phyloP scores from a whole-genome alignment of 108 stramenopile genomes.

The Cyclotella distinguenda region DNA sequence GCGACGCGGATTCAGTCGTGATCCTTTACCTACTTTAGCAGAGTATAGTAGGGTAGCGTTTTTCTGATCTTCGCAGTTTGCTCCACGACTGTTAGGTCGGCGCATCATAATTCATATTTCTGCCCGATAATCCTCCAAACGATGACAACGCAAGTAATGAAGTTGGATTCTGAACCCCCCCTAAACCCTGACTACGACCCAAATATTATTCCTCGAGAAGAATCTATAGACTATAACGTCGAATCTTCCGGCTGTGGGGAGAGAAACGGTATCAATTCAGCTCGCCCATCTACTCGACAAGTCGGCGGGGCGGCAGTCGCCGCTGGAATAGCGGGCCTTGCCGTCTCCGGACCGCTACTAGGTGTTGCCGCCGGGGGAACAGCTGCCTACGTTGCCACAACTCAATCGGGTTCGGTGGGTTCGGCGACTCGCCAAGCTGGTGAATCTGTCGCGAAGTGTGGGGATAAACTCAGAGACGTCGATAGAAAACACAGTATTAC shows the following conservation, averaged over 20 bases:
- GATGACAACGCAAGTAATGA: not conserved
- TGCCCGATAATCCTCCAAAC: too few relatives aligned
- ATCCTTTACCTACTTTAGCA: too few relatives aligned
- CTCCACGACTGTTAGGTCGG: too few relatives aligned
- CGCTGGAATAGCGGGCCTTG: slow-evolving; percentile 61
- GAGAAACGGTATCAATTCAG: not conserved
- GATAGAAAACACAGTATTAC: slow-evolving; percentile 26
- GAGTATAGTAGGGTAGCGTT: too few relatives aligned
- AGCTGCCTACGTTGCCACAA: slow-evolving; percentile 57
- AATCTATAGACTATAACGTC: slow-evolving; percentile 4
- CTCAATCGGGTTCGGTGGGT: slow-evolving; percentile 44
- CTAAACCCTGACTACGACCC: slow-evolving; percentile 4
- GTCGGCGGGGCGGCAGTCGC: slow-evolving; percentile 47
- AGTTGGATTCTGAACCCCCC: not conserved
- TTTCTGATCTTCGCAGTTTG: too few relatives aligned
- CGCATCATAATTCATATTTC: too few relatives aligned
- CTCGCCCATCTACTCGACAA: slow-evolving; percentile 1
- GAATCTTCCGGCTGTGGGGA: not conserved
- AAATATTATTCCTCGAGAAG: not conserved
- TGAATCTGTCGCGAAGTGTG: slow-evolving; percentile 54
- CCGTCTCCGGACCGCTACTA: slow-evolving; percentile 60
- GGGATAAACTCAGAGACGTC: slow-evolving; percentile 50
- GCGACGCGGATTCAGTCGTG: too few relatives aligned
- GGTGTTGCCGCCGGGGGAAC: slow-evolving; percentile 59
- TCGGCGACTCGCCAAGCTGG: slow-evolving; percentile 57